phyloP scores from a whole-genome alignment of 2,329 filamentous ascomycete genomes.

The Aschersonia sp. region DNA sequence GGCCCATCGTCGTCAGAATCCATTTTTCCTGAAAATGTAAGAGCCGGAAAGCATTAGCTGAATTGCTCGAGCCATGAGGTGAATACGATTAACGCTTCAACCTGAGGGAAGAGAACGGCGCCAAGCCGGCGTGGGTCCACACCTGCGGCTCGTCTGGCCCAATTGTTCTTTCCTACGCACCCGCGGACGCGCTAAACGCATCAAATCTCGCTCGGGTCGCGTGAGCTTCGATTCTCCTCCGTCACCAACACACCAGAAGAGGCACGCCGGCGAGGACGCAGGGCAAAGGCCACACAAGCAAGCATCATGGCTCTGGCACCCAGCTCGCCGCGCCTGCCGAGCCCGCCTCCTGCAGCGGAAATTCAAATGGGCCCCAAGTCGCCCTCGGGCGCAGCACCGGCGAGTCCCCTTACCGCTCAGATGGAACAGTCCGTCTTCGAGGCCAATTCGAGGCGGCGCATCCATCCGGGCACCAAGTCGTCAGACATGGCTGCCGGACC shows the following conservation, averaged over 20 bases:
- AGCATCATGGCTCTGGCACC: constrained; percentile 44
- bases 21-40: constrained; percentile 24
- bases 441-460: constrained; percentile 64
- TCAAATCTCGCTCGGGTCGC: no score
- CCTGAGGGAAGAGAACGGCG: no score
- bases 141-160: no score
- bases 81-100: no score
- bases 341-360: constrained; percentile 86
- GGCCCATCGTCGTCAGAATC: constrained; percentile 53
- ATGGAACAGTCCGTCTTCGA: constrained; percentile 53
- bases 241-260: background rate
- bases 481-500: constrained; percentile 87
- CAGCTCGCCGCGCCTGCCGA: constrained; percentile 83
- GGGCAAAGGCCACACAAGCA: background rate
- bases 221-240: no score
- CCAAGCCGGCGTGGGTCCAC: no score
- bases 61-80: no score
- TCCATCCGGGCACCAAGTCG: constrained; percentile 85
- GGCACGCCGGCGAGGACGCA: background rate
- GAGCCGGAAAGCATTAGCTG: background rate
- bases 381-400: constrained; percentile 42
- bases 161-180: no score
- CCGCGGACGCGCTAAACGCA: no score
- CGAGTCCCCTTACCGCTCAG: constrained; percentile 43
- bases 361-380: constrained; percentile 79